Evolutionary conservation across 495 filamentous ascomycete species (phyloP).

Genomic region (Letharia columbiana): DNA sequence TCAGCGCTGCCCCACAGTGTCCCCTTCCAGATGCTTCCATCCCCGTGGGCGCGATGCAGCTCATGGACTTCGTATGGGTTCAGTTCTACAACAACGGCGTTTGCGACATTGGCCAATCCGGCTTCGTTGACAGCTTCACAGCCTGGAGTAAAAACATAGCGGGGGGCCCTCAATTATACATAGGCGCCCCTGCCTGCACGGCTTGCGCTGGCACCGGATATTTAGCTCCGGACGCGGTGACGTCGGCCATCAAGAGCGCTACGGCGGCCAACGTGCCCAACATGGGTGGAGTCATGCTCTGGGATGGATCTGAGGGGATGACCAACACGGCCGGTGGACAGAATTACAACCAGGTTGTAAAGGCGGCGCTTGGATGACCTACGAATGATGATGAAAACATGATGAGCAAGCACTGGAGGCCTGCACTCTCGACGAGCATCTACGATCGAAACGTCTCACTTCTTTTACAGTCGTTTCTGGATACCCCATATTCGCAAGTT

Average conservation of each 20-base stretch:
- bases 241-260: constrained; percentile 26
- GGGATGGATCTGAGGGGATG: constrained; percentile 35
- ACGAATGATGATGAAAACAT: background rate
- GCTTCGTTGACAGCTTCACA: constrained; percentile 33
- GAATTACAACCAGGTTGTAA: constrained; percentile 20
- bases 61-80: constrained; percentile 37
- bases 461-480: constrained; percentile 9
- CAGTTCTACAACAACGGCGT: constrained; percentile 41
- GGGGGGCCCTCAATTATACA: constrained; percentile 38
- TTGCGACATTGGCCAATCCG: constrained; percentile 26
- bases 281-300: constrained; percentile 49
- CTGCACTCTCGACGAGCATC: background rate
- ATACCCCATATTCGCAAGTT: background rate
- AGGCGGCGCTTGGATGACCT: constrained; percentile 17
- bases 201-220: constrained; percentile 38
- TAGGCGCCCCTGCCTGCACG: constrained; percentile 40
- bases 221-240: constrained; percentile 33
- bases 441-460: background rate
- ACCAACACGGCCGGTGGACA: constrained; percentile 23
- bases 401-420: background rate
- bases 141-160: constrained; percentile 39
- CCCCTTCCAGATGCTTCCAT: constrained; percentile 47
- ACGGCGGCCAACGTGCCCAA: constrained; percentile 27
- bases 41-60: constrained; percentile 31
- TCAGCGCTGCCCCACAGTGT: constrained; percentile 51